These are phyloP conservation scores for Stereum hirsutum DNA, from an alignment of 1,284 basidiomycete species.

Conservation along the genomic window DNA sequence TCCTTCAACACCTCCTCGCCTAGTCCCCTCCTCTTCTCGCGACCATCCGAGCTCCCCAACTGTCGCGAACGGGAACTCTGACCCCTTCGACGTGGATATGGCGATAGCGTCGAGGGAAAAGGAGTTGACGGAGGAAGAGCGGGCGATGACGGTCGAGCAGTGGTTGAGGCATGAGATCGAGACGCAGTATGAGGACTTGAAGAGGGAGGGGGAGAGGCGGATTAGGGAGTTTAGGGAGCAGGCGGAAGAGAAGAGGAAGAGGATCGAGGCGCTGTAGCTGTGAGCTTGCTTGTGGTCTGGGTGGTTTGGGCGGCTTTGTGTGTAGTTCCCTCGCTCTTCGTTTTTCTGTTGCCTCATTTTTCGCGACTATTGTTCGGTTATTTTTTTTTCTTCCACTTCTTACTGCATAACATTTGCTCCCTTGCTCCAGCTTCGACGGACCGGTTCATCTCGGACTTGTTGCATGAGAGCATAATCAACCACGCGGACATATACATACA, in stretches of 20 bases:
- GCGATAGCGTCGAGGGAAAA: constrained; percentile 14
- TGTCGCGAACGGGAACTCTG: not conserved
- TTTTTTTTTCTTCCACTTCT: no score
- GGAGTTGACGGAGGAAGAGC: constrained; percentile 50
- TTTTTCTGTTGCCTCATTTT: no score
- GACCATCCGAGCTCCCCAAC: constrained; percentile 5
- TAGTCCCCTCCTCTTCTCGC: constrained; percentile 6
- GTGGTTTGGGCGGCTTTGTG: no score
- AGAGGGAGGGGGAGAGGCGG: constrained; percentile 50
- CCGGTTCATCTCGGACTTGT: no score
- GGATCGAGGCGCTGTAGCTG: constrained; percentile 30
- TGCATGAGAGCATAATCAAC: no score
- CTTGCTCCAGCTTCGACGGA: no score
- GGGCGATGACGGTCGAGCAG: constrained; percentile 66
- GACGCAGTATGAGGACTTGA: constrained; percentile 50
- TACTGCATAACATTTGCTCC: no score
- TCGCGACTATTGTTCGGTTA: no score
- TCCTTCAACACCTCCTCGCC: constrained; percentile 2
- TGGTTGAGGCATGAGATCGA: constrained; percentile 68
- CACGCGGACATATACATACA: no score
- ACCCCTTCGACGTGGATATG: constrained; percentile 6
- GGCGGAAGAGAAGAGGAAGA: constrained; percentile 45
- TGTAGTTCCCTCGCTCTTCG: no score
- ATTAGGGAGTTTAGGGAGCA: constrained; percentile 47
- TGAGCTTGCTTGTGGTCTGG: not conserved